phyloP scores from a whole-genome alignment of 345 rosid species.

The Atalantia buxifolia region DNA sequence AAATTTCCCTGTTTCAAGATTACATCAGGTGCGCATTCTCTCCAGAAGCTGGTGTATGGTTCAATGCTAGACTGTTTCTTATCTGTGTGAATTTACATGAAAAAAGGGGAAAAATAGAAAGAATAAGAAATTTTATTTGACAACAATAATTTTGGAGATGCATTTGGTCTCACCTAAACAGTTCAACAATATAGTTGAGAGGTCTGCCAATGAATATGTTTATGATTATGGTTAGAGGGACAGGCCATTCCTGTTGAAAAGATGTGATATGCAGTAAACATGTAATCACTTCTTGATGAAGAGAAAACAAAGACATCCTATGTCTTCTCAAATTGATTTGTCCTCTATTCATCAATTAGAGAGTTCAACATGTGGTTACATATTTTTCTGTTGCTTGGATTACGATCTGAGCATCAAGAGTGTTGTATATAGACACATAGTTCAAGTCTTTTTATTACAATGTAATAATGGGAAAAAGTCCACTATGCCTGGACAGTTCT shows the following conservation, averaged over 20 bases:
- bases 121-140: not conserved
- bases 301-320: not conserved
- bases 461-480: not conserved
- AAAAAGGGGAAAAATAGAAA: not conserved
- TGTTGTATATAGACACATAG: not conserved
- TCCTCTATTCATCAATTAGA: not conserved
- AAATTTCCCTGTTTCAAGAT: constrained; percentile 45
- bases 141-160: not conserved
- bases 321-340: not conserved
- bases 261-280: too few species aligned
- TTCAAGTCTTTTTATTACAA: not conserved
- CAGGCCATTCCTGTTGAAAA: too few species aligned
- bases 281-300: not conserved
- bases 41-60: not conserved
- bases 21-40: constrained; percentile 56
- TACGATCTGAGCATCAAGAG: not conserved
- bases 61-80: not conserved
- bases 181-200: not conserved
- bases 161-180: not conserved
- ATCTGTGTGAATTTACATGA: not conserved
- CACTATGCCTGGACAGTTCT: not conserved
- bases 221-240: too few species aligned
- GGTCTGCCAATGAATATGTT: not conserved
- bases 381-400: not conserved
- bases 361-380: not conserved